A percentile compares a stretch with the other conserved stretches of the same genome.
Evolutionary conservation across 2,329 filamentous ascomycete genomes (phyloP).

Genomic region (Fusarium sp.): DNA sequence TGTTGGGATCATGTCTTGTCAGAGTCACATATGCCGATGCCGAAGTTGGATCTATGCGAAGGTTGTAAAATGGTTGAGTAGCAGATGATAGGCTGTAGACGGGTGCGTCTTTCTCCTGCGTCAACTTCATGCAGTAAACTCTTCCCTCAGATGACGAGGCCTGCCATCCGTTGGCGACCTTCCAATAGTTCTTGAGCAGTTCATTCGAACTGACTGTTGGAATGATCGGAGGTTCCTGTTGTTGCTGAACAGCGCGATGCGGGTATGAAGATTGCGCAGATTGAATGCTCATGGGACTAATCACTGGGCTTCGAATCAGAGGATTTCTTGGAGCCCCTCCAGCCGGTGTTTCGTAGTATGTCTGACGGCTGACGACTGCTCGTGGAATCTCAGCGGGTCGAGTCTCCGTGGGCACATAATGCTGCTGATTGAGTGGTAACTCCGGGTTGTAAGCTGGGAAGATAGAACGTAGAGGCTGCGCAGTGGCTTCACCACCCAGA

Average conservation of each 20-base stretch:
- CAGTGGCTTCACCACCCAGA: conserved; percentile 52
- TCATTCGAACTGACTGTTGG: conserved; percentile 68
- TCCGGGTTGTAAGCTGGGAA: conserved; percentile 80
- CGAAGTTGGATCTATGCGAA: conserved; percentile 73
- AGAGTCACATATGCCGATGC: conserved; percentile 71
- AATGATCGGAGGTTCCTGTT: conserved; percentile 57
- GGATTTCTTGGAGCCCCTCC: conserved; percentile 18
- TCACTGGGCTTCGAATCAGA: conserved; percentile 40
- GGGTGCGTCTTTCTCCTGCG: conserved; percentile 69
- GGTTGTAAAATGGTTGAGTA: conserved; percentile 74
- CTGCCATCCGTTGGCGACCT: conserved; percentile 76
- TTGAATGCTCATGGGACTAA: conserved; percentile 40
- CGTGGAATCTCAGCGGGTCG: conserved; percentile 73
- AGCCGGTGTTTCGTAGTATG: conserved; percentile 59
- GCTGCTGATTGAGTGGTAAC: conserved; percentile 73
- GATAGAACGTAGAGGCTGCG: conserved; percentile 71
- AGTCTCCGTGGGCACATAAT: conserved; percentile 76
- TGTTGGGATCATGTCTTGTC: conserved; percentile 70
- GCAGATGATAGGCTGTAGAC: conserved; percentile 74
- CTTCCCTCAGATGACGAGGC: conserved; percentile 70
- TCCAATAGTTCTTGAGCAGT: conserved; percentile 75
- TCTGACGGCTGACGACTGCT: conserved; percentile 73
- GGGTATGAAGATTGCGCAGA: conserved; percentile 43
- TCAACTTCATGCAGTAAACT: conserved; percentile 69
- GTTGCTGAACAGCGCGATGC: conserved; percentile 48